These are phyloP conservation scores for Plasmodium chabaudi DNA, from an alignment of 169 alveolate genomes.

Conservation along the genomic window DNA sequence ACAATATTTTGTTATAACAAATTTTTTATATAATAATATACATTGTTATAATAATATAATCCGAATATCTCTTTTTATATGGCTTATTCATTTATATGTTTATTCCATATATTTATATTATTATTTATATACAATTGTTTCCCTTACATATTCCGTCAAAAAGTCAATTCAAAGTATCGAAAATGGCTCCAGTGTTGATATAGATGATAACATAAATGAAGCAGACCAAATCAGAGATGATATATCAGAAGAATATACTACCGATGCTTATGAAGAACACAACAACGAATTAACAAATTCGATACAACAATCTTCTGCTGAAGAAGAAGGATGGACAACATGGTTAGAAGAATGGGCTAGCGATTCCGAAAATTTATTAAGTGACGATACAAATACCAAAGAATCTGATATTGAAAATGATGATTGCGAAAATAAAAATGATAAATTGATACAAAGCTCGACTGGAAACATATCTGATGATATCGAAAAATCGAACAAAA, in stretches of 20 bases:
- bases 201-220: neutral
- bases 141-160: neutral
- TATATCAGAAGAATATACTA: neutral
- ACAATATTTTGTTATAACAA: slow-evolving; percentile 53
- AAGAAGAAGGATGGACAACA: neutral
- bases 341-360: neutral
- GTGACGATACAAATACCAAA: neutral
- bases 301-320: neutral
- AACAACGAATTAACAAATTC: neutral
- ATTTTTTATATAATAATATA: slow-evolving; percentile 53
- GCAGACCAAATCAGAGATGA: neutral
- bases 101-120: slow-evolving; percentile 55
- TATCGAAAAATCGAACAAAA: neutral
- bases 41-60: slow-evolving; percentile 45
- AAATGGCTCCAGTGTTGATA: neutral
- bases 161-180: neutral
- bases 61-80: slow-evolving; percentile 46
- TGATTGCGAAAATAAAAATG: neutral
- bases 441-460: neutral
- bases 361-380: too few species aligned
- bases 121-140: slow-evolving; percentile 24
- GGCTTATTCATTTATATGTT: slow-evolving; percentile 62
- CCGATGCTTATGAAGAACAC: neutral
- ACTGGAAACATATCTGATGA: neutral
- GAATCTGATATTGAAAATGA: neutral